Percentiles rank a stretch among this genome's conserved stretches.
Conservation (phyloP, 1,284 basidiomycete genomes). For the Puccinia novopanici region DNA sequence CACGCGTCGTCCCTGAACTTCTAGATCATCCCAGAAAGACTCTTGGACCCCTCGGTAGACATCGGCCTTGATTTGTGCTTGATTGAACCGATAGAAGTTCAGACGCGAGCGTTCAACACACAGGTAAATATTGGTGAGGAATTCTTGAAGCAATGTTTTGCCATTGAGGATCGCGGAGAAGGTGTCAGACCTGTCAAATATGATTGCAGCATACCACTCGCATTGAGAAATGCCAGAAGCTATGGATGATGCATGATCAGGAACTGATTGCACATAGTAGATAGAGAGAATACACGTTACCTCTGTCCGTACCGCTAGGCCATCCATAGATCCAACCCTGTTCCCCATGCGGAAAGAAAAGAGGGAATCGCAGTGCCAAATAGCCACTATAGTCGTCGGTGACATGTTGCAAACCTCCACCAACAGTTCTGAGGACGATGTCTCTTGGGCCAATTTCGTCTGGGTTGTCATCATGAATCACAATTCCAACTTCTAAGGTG, state of each 20-base stretch:
- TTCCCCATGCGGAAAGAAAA: no score
- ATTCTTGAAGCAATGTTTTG: conserved; percentile 61
- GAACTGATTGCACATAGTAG: background rate
- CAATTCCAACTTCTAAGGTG: background rate
- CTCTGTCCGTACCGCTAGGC: background rate
- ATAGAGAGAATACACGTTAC: background rate
- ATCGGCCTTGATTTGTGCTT: no score
- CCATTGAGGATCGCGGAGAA: background rate
- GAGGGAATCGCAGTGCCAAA: conserved; percentile 8
- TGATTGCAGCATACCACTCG: conserved; percentile 8
- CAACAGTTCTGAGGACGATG: background rate
- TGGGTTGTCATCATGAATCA: background rate
- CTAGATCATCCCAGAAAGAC: background rate
- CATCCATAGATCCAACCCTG: conserved; percentile 1
- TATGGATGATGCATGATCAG: background rate
- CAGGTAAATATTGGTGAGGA: conserved; percentile 59
- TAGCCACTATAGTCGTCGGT: conserved; percentile 4
- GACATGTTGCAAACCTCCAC: background rate
- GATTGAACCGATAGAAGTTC: no score
- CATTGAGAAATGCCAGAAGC: background rate
- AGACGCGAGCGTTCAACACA: no score
- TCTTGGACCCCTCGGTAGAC: background rate
- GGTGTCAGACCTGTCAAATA: background rate
- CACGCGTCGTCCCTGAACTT: conserved; percentile 58
- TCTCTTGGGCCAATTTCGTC: background rate